phyloP scores from a whole-genome alignment of 2,329 filamentous ascomycete species.

The Trichoderma semiorbis region DNA sequence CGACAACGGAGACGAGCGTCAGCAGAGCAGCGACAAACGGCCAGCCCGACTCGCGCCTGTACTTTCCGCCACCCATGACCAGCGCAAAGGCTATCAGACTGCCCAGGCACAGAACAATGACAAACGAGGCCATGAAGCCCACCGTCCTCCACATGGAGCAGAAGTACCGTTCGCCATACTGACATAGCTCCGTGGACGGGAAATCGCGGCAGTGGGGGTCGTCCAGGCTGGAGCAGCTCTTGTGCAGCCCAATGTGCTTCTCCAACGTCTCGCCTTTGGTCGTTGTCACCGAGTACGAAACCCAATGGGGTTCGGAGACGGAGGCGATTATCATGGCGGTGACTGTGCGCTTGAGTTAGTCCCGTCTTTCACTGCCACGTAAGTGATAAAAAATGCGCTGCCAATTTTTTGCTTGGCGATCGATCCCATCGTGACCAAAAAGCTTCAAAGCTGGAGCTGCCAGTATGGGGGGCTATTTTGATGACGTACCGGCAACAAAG shows the following conservation, averaged over 20 bases:
- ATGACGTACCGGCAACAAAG: constrained; percentile 41
- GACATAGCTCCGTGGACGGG: constrained; percentile 34
- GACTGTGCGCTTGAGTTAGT: constrained; percentile 42
- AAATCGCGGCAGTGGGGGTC: constrained; percentile 53
- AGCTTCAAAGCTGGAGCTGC: not conserved
- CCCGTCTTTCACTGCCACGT: not conserved
- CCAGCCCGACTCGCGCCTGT: constrained; percentile 80
- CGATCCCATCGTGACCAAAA: not conserved
- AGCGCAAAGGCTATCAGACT: constrained; percentile 76
- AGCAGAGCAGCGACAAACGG: constrained; percentile 67
- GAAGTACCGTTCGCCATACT: constrained; percentile 61
- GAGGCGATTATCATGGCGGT: constrained; percentile 68
- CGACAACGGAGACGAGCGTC: constrained; percentile 60
- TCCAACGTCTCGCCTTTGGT: constrained; percentile 45
- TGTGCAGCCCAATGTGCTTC: constrained; percentile 74
- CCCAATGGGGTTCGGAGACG: constrained; percentile 68
- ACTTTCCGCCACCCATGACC: constrained; percentile 73
- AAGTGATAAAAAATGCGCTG: not conserved
- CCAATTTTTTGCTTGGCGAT: not conserved
- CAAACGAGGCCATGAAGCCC: constrained; percentile 83
- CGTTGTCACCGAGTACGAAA: constrained; percentile 57
- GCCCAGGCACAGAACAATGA: constrained; percentile 76
- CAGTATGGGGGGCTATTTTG: not conserved
- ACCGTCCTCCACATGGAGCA: constrained; percentile 89
- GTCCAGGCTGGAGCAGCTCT: constrained; percentile 69